phyloP scores from a whole-genome alignment of 148 eudicot species.

The Rhododendron mucronatum region DNA sequence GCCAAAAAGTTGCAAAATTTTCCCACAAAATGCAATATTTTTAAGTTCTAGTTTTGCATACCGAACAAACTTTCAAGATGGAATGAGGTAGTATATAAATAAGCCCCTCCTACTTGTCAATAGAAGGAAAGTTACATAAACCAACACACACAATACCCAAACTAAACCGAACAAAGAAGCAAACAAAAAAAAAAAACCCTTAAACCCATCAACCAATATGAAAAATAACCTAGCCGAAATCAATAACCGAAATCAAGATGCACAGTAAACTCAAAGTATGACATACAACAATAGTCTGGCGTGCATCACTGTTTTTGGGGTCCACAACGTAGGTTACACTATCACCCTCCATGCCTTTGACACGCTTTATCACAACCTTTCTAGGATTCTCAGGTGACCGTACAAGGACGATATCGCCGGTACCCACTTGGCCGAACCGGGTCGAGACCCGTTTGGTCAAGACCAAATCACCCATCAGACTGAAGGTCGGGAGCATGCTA shows the following conservation, averaged over 20 bases:
- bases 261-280: not conserved
- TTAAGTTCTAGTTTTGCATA: too few species aligned
- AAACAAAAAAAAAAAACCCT: not conserved
- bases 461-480: slow-evolving; percentile 50
- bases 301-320: slow-evolving; percentile 31
- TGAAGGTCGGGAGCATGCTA: slow-evolving; percentile 90
- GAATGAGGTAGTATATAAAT: not conserved
- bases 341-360: slow-evolving; percentile 76
- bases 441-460: slow-evolving; percentile 52
- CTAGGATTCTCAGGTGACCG: slow-evolving; percentile 61
- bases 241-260: not conserved
- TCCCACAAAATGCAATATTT: not conserved
- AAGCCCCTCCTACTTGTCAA: not conserved
- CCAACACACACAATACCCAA: not conserved
- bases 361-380: slow-evolving; percentile 51
- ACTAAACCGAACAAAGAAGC: not conserved
- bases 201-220: not conserved
- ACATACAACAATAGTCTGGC: slow-evolving; percentile 49
- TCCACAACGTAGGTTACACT: slow-evolving; percentile 38
- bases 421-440: slow-evolving; percentile 43
- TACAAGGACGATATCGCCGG: slow-evolving; percentile 62
- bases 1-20: not conserved
- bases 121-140: not conserved
- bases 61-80: not conserved
- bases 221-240: not conserved